phyloP scores from a whole-genome alignment of 75 land plant species.

The Selaginella moellendorffii region DNA sequence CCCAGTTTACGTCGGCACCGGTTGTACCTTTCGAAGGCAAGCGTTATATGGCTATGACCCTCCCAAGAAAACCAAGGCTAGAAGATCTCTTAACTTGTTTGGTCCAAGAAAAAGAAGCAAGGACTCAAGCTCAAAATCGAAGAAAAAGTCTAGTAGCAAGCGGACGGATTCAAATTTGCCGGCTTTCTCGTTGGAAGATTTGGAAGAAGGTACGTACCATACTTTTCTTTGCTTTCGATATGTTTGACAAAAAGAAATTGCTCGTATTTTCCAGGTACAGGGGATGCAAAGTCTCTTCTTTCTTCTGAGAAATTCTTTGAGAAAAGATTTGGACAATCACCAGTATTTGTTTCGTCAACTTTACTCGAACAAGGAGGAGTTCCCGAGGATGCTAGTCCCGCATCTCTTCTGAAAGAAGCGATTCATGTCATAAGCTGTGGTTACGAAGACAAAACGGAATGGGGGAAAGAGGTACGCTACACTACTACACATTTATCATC shows the following conservation, averaged over 20 bases:
- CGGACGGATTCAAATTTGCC: constrained; percentile 17
- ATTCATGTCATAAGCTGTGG: constrained; percentile 37
- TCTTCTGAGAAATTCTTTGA: constrained; percentile 2
- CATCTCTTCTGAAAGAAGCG: constrained; percentile 14
- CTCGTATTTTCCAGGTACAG: background rate
- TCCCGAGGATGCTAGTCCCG: background rate
- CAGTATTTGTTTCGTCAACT: constrained; percentile 2
- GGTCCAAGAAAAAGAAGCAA: constrained; percentile 47
- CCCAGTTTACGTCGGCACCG: constrained; percentile 84
- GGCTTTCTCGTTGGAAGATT: constrained; percentile 20
- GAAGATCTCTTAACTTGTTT: constrained; percentile 53
- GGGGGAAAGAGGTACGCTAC: constrained; percentile 24
- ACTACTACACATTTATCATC: background rate
- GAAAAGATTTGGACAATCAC: constrained; percentile 3
- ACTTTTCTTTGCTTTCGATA: background rate
- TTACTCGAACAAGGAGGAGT: constrained; percentile 1
- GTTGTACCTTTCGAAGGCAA: constrained; percentile 72
- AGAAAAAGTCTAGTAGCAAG: constrained; percentile 25
- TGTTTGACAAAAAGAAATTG: too few species aligned
- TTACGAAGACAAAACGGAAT: constrained; percentile 35
- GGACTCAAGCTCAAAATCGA: constrained; percentile 8
- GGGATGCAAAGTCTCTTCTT: constrained; percentile 1
- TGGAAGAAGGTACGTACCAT: constrained; percentile 20
- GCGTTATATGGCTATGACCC: constrained; percentile 93
- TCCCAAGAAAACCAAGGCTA: constrained; percentile 44